Percentiles rank a stretch among this genome's conserved stretches.
These are phyloP conservation scores for Aspergillus tanneri DNA, from an alignment of 2,329 filamentous ascomycete genomes.

Conservation along the genomic window DNA sequence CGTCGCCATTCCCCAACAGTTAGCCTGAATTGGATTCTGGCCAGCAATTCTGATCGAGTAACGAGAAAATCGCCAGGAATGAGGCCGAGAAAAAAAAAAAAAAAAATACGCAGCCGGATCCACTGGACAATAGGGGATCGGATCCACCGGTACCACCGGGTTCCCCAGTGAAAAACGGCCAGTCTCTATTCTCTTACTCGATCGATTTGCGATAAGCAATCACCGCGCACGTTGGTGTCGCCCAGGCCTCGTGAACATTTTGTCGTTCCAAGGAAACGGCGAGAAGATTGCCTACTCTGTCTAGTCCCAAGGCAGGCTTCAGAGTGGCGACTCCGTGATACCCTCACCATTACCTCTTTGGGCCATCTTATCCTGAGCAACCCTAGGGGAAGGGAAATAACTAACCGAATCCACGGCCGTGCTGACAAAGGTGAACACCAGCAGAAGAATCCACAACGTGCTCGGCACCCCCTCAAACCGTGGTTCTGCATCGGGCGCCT, in stretches of 20 bases:
- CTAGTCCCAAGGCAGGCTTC: too few species aligned
- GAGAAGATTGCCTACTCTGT: too few species aligned
- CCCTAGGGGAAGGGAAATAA: too few species aligned
- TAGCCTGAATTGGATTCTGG: too few species aligned
- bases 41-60: constrained; percentile 12
- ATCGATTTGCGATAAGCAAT: constrained; percentile 4
- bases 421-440: background rate
- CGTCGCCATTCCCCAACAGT: background rate
- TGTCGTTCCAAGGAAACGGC: background rate
- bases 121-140: background rate
- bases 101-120: constrained; percentile 5
- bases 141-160: constrained; percentile 17
- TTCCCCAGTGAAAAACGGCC: too few species aligned
- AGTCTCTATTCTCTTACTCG: constrained; percentile 13
- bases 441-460: background rate
- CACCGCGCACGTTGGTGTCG: background rate
- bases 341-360: constrained; percentile 26
- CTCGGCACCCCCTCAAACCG: constrained; percentile 11
- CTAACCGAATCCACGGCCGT: background rate
- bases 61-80: constrained; percentile 1
- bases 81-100: constrained; percentile 1
- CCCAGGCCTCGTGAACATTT: background rate
- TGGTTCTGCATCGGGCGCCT: constrained; percentile 29
- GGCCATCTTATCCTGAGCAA: constrained; percentile 11
- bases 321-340: constrained; percentile 12